Base-by-base conservation (phyloP, 2,329 filamentous ascomycete species). In the Colletotrichum musae region DNA sequence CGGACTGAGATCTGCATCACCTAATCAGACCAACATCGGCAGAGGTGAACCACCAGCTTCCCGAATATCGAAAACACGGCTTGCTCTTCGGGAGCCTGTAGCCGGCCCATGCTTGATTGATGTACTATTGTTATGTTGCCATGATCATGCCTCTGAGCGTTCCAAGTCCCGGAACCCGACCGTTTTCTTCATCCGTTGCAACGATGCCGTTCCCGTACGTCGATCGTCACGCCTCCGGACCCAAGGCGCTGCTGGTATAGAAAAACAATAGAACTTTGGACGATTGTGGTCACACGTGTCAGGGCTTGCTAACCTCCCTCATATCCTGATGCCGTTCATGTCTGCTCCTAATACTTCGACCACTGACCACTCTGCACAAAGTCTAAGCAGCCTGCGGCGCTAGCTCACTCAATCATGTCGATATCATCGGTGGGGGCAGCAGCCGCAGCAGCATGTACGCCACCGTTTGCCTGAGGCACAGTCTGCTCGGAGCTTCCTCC, bases 361-460 rank as follows among this genome's bases (percentile, higher is more conserved):
- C 45, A 39, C 45, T 47, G 32, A 10, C 50, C 45, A 39, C 45
- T 47, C 24, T 48, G 28, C 58, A 48, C 39, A 58, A 51, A 63
- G 39, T 39, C 39, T 45, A 48, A 18, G 28, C 45, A 68, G 9
- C 28, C 48, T 2, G 18, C 13, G 15, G n/a, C 53, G 26, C 26
- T 9, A n/a, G 18, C 59, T 76, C 80, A 91, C 82, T 91, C 89
- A 76, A 93, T 92, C 91, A 93, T 93, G 74, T 93, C 91, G 70
- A 92, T 84, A 77, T 93, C 90, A 64, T 90, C 89, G 47, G 80
- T 82, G 18, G 76, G 70, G 74, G 75, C 73, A 3, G 70, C 67
- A 10, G 77, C 74, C 18, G 77, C 82, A 43, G 78, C 81, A 5
- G 74, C 80, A 63, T 75, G 80, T 48, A 79, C 73, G 59, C 73